Conservation (phyloP, 345 rosid species). For the Gossypium raimondii region DNA sequence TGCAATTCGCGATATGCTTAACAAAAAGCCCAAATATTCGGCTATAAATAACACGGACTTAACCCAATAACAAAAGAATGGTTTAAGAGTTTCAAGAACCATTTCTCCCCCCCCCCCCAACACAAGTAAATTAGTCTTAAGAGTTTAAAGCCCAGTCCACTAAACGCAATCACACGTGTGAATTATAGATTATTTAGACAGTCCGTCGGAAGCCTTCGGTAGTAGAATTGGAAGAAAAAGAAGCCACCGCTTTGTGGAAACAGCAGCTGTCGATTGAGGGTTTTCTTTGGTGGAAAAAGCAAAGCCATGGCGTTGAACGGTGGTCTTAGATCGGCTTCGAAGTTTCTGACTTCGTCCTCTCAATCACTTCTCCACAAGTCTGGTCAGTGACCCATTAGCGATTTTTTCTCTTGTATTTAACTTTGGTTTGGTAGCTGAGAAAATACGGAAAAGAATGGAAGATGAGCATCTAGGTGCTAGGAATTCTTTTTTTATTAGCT, state of each 20-base stretch:
- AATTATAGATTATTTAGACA: background rate
- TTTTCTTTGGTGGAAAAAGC: background rate
- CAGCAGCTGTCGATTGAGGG: background rate
- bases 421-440: conserved; percentile 1
- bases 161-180: background rate
- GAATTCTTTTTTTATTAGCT: background rate
- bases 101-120: too few species aligned
- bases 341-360: conserved; percentile 50
- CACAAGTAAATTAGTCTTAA: background rate
- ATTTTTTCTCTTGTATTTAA: background rate
- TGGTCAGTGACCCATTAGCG: conserved; percentile 33
- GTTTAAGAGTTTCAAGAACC: too few species aligned
- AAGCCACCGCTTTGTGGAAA: background rate
- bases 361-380: conserved; percentile 50
- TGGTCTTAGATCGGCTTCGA: conserved; percentile 64
- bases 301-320: conserved; percentile 57
- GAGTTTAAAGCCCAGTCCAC: background rate
- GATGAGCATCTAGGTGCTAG: background rate
- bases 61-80: too few species aligned
- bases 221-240: conserved; percentile 1
- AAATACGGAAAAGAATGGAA: background rate
- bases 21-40: too few species aligned
- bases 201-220: conserved; percentile 8
- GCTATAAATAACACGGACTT: too few species aligned
- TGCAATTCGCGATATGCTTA: too few species aligned